These are phyloP conservation scores for Gentiana dahurica DNA, from an alignment of 257 asterid species.

Conservation along the genomic window DNA sequence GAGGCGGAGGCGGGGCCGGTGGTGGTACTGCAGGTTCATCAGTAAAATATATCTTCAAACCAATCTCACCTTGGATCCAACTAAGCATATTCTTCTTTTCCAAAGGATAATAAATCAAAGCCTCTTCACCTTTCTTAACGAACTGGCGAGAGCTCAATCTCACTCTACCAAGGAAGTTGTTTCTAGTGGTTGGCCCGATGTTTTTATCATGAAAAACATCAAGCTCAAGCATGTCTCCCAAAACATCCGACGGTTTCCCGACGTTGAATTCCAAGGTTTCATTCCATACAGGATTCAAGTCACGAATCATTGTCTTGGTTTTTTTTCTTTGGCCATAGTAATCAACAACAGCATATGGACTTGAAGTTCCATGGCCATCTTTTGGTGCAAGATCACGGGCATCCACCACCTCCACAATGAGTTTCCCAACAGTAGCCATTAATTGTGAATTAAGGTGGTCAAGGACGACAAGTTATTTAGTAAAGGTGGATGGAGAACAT, in stretches of 20 bases:
- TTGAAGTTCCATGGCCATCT: conserved; percentile 83
- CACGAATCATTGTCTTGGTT: conserved; percentile 53
- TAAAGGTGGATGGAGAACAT: not conserved
- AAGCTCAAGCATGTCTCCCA: conserved; percentile 68
- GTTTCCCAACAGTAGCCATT: conserved; percentile 50
- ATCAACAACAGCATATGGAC: conserved; percentile 67
- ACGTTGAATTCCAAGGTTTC: conserved; percentile 56
- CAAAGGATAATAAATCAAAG: conserved; percentile 63
- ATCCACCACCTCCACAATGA: conserved; percentile 64
- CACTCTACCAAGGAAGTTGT: conserved; percentile 61
- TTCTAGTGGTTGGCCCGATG: conserved; percentile 69
- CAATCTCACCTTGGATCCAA: conserved; percentile 81
- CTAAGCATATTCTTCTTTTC: conserved; percentile 52
- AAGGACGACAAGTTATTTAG: conserved; percentile 1
- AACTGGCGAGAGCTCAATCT: conserved; percentile 55
- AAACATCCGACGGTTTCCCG: conserved; percentile 48
- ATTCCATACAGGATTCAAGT: conserved; percentile 72
- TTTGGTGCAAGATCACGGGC: conserved; percentile 67
- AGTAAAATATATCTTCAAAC: conserved; percentile 60
- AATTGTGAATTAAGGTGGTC: not conserved
- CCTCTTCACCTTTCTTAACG: conserved; percentile 88
- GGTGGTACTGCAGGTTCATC: conserved; percentile 48
- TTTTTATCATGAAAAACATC: conserved; percentile 52
- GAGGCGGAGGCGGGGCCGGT: conserved; percentile 20
- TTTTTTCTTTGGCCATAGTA: conserved; percentile 75